Evolutionary conservation across 768 basidiomycete species (phyloP).

Genomic region (Auricularia sp.): DNA sequence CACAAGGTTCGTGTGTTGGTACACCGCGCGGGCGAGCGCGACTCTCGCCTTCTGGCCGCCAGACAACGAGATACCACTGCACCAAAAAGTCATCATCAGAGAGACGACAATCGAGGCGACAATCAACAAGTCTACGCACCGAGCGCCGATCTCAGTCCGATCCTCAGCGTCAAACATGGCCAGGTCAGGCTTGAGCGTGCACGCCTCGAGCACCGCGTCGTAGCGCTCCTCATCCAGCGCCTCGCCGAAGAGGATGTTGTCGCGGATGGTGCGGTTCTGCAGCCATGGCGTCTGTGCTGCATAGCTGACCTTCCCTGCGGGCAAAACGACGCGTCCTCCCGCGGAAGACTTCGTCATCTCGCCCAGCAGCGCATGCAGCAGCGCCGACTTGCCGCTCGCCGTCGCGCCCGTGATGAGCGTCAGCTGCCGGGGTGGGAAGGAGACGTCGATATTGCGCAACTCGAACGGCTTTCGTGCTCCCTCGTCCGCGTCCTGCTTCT

Average conservation of each 20-base stretch:
- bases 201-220: slow-evolving; percentile 27
- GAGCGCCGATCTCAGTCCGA: slow-evolving; percentile 26
- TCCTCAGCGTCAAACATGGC: slow-evolving; percentile 34
- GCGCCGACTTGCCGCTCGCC: slow-evolving; percentile 17
- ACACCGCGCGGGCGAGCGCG: slow-evolving; percentile 32
- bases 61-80: slow-evolving; percentile 12
- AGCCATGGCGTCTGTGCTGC: slow-evolving; percentile 43
- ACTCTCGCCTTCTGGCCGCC: slow-evolving; percentile 23
- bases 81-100: not conserved
- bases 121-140: not conserved
- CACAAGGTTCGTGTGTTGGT: slow-evolving; percentile 34
- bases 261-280: slow-evolving; percentile 39
- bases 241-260: slow-evolving; percentile 54
- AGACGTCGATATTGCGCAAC: slow-evolving; percentile 25
- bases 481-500: slow-evolving; percentile 12
- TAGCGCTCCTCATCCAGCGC: slow-evolving; percentile 29
- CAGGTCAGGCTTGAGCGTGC: slow-evolving; percentile 34
- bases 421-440: slow-evolving; percentile 26
- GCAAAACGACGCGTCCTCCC: slow-evolving; percentile 26
- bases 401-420: slow-evolving; percentile 28
- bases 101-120: not conserved
- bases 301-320: slow-evolving; percentile 19
- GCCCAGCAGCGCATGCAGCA: slow-evolving; percentile 45
- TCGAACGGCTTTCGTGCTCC: slow-evolving; percentile 19
- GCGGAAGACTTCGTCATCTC: slow-evolving; percentile 50